Base-by-base conservation (phyloP, 805 yeast species). In the Pichia paraexigua region DNA sequence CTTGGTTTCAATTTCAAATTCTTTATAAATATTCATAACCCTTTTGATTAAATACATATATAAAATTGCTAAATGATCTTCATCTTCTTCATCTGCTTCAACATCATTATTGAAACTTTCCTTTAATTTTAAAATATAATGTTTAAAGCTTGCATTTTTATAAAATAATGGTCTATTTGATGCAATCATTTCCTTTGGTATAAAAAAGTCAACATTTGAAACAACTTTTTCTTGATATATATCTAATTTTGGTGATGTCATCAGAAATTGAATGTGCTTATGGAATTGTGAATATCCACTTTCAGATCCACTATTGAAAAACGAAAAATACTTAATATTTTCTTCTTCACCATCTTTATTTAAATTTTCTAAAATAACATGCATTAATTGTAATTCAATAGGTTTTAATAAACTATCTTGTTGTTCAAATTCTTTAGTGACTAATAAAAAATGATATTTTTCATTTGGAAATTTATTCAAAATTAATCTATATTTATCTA, bases 221-320 rank as follows among this genome's bases (percentile, higher is more conserved):
- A 76, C 71, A n/a, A 76, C 60, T 15, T 61, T 55, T 45, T 80
- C 83, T 48, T 87, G 85, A 63, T 77, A 81, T 8, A 86, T 77
- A 1, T 66, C 67, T 63, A 81, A 83, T 22, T 73, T 69, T 9
- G 69, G 64, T 2, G 96, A 95, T 43, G 87, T 71, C 43, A 80
- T 74, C 76, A 92, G 72, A 67, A 91, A 82, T 68, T 94, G 99
- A 56, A 94, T 68, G 68, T 92, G 99, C 64, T 87, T 89, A 70
- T 92, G 99, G 46, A 87, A 84, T 62, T 90, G 94, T 0, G 97
- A 89, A n/a, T 96, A 96, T 1, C 98, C 99, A 55, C 95, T 81
- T 58, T 80, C 76, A 20, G 82, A 80, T 9, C 99, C 99, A 62
- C 88, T 82, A 67, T 92, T 92, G 75, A 80, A 92, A 67, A 92